Percentiles rank a stretch among this genome's conserved stretches.
Conservation (phyloP, 306 rosid species). For the apple (Malus domestica) region DNA sequence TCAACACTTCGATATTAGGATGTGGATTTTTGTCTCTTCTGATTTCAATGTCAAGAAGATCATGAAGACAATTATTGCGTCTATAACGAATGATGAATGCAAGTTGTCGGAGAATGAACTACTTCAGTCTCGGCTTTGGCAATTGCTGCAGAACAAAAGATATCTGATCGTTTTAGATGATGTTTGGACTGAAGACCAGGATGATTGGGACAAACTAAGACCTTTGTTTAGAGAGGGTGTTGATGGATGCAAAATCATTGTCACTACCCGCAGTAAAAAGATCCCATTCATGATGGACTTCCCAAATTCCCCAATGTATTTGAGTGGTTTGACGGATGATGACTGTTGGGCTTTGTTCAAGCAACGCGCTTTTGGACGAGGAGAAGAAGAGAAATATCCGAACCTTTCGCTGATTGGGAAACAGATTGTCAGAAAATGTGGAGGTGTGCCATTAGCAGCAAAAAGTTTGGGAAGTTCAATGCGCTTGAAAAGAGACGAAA, state of each 20-base stretch:
- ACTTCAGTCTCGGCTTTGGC: not conserved
- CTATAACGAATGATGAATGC: not conserved
- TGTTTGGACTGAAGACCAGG: constrained; percentile 1
- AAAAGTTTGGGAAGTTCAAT: constrained; percentile 11
- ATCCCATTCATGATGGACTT: not conserved
- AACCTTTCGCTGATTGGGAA: not conserved
- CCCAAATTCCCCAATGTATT: not conserved
- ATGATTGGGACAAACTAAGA: constrained; percentile 5
- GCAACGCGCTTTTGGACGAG: constrained; percentile 1
- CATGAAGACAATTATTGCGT: not conserved
- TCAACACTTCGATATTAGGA: not conserved
- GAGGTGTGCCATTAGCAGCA: constrained; percentile 15
- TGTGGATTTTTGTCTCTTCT: constrained; percentile 4
- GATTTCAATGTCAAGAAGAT: not conserved
- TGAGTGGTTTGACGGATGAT: not conserved
- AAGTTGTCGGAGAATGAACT: not conserved
- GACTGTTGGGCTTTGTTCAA: constrained; percentile 6
- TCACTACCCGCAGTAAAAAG: not conserved
- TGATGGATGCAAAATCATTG: constrained; percentile 8
- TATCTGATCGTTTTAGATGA: constrained; percentile 7
- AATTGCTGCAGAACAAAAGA: not conserved
- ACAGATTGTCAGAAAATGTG: constrained; percentile 2
- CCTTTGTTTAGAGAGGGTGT: not conserved
- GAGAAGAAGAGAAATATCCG: not conserved
- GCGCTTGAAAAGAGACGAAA: not conserved